Base-by-base conservation (phyloP, 2,329 filamentous ascomycete species). In the Bipolaris sorokiniana region DNA sequence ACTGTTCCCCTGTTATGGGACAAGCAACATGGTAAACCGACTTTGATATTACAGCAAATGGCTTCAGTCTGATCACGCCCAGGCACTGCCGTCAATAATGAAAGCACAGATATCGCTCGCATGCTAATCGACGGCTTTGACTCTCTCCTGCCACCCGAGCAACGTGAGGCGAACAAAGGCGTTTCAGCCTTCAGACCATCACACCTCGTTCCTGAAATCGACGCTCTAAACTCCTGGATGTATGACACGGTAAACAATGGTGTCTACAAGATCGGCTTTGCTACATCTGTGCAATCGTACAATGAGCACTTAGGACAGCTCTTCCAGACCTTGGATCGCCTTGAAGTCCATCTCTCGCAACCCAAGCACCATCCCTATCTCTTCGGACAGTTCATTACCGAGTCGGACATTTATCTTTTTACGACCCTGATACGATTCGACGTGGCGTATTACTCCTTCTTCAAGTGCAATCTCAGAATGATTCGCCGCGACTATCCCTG, bases 401-500 rank as follows among this genome's bases (percentile, higher is more conserved):
- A 83, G 61, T 76, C 78, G 3, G 81, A 83, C 55, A 75, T 82
- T 7, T 74, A 81, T 10, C 73, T 83, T 5, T 83, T 71, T 68
- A 79, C 81, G 18, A 87, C 88, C 49, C 86, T 90, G 23, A 76
- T 87, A 18, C 85, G 76, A 16, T 89, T 88, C 71, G 81, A 83
- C 58, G 65, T 76, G 2, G 81, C 79, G 9, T 83, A 83, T 61
- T 80, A 82, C 7, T 74, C 80, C 61, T 76, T 88, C 66, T 88
- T 88, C 79, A 88, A 87, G 76, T 94, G 90, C 80, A 96, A 96
- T 79, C 79, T 96, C 61, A 85, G 88, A 34, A 91, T 96, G 78
- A 92, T 96, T 70, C 85, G 92, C 42, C 88, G 85, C 9, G 92
- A 92, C 7, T 97, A 95, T 74, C 92, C 93, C 26, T 82, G 82